Evolutionary conservation across 169 alveolate species (phyloP).

Genomic region (Babesia caballi): DNA sequence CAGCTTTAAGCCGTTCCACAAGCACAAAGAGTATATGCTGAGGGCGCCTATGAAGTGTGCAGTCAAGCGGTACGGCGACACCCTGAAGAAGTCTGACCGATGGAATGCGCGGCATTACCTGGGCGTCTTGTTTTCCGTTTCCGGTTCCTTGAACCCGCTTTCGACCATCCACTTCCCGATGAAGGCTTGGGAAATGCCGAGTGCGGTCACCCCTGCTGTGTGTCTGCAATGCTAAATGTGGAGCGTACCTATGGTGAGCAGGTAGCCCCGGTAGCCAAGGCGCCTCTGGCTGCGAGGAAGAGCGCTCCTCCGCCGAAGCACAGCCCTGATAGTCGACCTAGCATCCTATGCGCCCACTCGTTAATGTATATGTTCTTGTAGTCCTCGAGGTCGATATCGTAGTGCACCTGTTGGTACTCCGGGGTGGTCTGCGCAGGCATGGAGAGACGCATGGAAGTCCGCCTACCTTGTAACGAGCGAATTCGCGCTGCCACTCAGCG

Average conservation of each 20-base stretch:
- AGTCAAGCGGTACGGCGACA: constrained; percentile 74
- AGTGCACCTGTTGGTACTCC: constrained; percentile 82
- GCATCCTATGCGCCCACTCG: constrained; percentile 89
- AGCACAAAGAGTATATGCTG: constrained; percentile 68
- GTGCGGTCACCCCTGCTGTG: constrained; percentile 33
- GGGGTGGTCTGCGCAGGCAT: constrained; percentile 75
- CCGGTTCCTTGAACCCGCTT: constrained; percentile 74
- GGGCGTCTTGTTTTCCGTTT: constrained; percentile 75
- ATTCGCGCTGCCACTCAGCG: constrained; percentile 85
- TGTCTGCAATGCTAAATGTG: not conserved
- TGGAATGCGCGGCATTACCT: constrained; percentile 1
- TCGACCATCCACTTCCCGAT: constrained; percentile 82
- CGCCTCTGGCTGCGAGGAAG: constrained; percentile 73
- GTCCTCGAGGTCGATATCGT: constrained; percentile 82
- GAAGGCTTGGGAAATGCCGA: constrained; percentile 75
- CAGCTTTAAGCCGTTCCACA: constrained; percentile 65
- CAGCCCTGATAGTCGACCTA: constrained; percentile 83
- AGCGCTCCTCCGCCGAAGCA: constrained; percentile 76
- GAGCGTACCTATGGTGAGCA: constrained; percentile 35
- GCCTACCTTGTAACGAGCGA: constrained; percentile 76
- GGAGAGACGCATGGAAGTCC: not conserved
- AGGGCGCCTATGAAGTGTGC: constrained; percentile 73
- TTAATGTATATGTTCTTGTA: constrained; percentile 82
- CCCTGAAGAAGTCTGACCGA: constrained; percentile 39
- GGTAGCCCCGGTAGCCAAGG: constrained; percentile 69